Base-by-base conservation (phyloP, 768 basidiomycete genomes). In the Boletus pseudo-olivaceus region DNA sequence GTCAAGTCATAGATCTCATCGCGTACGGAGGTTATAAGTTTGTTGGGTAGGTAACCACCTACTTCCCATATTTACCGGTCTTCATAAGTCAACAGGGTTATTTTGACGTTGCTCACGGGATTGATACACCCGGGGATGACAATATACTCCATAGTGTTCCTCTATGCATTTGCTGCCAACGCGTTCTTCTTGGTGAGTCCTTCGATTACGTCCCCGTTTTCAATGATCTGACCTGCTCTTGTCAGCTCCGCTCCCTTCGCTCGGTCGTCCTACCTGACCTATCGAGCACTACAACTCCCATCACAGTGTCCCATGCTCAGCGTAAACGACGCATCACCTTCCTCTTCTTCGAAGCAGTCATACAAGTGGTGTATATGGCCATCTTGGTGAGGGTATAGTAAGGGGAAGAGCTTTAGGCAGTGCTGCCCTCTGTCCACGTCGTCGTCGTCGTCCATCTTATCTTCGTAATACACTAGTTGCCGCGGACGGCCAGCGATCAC, bases 1-100 rank as follows among this genome's bases (percentile, higher is more conserved):
- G 75, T 26, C 87, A 90, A 43, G 80, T 90, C 23, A 78, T 89
- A 5, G 93, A 97, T 65, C 72, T 98, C 45, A 73, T 97, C 30
- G 90, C 95, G 0, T 98, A 98, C 67, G 90, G 88, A 5, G 96
- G 97, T 0, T 98, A 98, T 75, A 98, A 99, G 67, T 98, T 99
- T 63, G 91, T 98, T 29, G 96, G 93, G 93, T 93, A 59, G 29
- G 85, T 46, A 4, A 4, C 32, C 7, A 11, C 6, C 7, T 15
- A 48, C 15, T 12, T 37, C 17, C 3, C 40, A 35, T 32, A 38
- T 54, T 17, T 10, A 5, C 15, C 4, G 1, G 4, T 7, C 2
- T 35, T 61, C 44, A 63, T 15, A 9, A 23, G 2, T 34, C 56
- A 4, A n/a, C 56, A 95, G 94, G 2, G 91, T 98, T 38, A 95